Evolutionary conservation across 805 yeast genomes (phyloP), one percentile per base, ranked within the genome.

Genomic region (Candida multigemmis): DNA sequence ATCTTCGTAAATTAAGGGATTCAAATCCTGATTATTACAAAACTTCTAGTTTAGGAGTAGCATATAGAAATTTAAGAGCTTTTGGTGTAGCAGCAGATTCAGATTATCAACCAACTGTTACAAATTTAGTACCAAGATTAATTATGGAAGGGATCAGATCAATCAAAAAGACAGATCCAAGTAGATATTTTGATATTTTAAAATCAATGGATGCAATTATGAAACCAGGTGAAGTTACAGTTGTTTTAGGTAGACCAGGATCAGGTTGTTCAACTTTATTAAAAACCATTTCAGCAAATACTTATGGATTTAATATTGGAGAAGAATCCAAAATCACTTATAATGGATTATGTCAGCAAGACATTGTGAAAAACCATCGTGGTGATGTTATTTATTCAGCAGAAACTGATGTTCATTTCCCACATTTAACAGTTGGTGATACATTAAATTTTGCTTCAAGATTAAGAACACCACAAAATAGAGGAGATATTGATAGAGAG

Each of bases 21-120:
- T 41, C 59, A 3, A 77, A 76, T 37, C 69, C 70, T 1, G 78
- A 73, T n/a, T 69, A 68, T 48, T 75, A 68, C 45, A 71, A 66
- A 43, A 76, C 75, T 12, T 58, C 70, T 21, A 53, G 66, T 10
- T 48, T 75, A 34, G 77, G 79, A 13, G 48, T 76, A 33, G 68
- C 68, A 6, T 73, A 70, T 60, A 60, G 60, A 30, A 49, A 73
- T 40, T 50, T 75, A 38, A 44, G 74, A 26, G 78, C 77, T 2
- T 58, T 48, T 34, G 83, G 82, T 44, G 57, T 70, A 28, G 75
- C 80, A 3, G 60, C 77, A 3, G 81, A 73, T 45, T 67, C 77
- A 6, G 77, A 75, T 41, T 76, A 68, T 47, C 81, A 74, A 46
- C 55, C 71, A 5, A 74, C 75, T 3, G 67, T 71, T 3, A 38